A percentile compares a stretch with the other conserved stretches of the same genome.
These are phyloP conservation scores for Coemansia umbellata DNA, from an alignment of 192 early-diverging fungal species.

Conservation along the genomic window DNA sequence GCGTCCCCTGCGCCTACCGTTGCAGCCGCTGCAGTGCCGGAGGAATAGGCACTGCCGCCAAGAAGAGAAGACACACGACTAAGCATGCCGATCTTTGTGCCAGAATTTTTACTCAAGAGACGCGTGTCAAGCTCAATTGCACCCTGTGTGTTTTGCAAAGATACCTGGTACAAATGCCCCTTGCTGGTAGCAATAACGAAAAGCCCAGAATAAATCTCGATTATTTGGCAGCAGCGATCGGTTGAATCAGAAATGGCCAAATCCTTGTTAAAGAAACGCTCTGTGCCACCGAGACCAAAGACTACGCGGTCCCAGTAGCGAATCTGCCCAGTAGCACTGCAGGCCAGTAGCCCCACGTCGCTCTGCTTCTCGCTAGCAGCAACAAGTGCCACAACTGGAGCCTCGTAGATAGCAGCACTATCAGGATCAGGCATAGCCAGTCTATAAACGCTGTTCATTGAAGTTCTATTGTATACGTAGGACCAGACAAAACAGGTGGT, in stretches of 20 bases:
- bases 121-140: slow-evolving; percentile 11
- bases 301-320: slow-evolving; percentile 51
- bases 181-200: slow-evolving; percentile 27
- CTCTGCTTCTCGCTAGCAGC: slow-evolving; percentile 2
- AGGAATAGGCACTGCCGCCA: slow-evolving; percentile 6
- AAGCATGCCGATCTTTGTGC: slow-evolving; percentile 20
- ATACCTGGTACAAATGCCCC: slow-evolving; percentile 28
- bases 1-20: slow-evolving; percentile 10
- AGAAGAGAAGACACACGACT: slow-evolving; percentile 42
- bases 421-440: slow-evolving; percentile 27
- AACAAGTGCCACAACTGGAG: slow-evolving; percentile 24
- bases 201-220: slow-evolving; percentile 13
- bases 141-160: slow-evolving; percentile 15
- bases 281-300: slow-evolving; percentile 43
- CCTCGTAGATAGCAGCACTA: neutral
- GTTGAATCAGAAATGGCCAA: slow-evolving; percentile 4
- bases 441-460: slow-evolving; percentile 12
- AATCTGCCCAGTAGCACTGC: slow-evolving; percentile 28
- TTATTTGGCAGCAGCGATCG: slow-evolving; percentile 19
- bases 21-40: neutral
- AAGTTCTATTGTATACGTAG: neutral
- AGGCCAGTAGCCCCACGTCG: slow-evolving; percentile 38
- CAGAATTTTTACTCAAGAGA: slow-evolving; percentile 10
- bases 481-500: slow-evolving; percentile 34
- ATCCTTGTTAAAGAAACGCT: slow-evolving; percentile 6